Base-by-base conservation (phyloP, 306 rosid species). In the Acacia acuminata region DNA sequence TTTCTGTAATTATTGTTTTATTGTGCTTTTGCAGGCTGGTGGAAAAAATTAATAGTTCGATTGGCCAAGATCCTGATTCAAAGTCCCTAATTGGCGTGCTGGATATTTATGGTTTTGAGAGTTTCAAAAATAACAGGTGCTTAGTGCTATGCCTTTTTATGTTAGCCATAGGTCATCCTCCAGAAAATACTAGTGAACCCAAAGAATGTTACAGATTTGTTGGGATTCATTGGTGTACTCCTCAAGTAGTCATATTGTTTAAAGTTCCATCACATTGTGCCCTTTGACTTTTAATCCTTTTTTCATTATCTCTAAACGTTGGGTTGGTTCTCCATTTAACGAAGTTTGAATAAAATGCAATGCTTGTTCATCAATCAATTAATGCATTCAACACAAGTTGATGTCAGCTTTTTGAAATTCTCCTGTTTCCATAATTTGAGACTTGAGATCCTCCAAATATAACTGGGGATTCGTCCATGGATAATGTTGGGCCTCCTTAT, bases 61-160 rank as follows among this genome's bases (percentile, higher is more conserved):
- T 96, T 87, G 99, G 99, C 61, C 99, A 96, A 86, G 99, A 96
- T 81, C 95, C 98, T 22, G 83, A 92, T 63, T 96, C 99, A 1
- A 96, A 90, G 83, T 87, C 82, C 82, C 79, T 96, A 82, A 96
- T 96, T 75, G 99, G 99, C 1, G 99, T 96, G 84, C 92, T 96
- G 88, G 99, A 96, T 90, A 96, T 96, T 75, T 96, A 96, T 84
- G 99, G 99, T 84, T 96, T 96, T 86, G 99, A 96, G 90, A 96
- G 98, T 94, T 96, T 96, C 94, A 94, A 92, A 91, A 94, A 97
- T 77, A 96, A 96, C 98, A 96, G 99, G 99, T 96, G 89, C 89
- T 79, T 87, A 86, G 79, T 43, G 84, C 83, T 85, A 79, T 69
- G 78, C 87, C 86, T 86, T 90, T 65, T 85, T 80, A 81, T 86